Conservation (phyloP, 768 basidiomycete species). For the Mycena amicta region DNA sequence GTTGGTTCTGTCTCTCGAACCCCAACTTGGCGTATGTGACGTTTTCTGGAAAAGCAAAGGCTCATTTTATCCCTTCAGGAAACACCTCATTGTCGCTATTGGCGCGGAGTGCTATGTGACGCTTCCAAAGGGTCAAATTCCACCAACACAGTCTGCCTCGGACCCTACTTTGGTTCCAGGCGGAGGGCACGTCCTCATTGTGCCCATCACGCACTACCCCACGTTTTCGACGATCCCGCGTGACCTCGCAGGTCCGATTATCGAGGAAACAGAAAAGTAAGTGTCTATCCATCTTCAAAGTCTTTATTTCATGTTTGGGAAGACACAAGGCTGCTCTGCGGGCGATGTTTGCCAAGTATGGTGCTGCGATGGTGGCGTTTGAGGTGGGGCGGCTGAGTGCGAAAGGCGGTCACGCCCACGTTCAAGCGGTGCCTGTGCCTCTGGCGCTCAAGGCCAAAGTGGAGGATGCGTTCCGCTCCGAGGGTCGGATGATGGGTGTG, state of each 20-base stretch:
- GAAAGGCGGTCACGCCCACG: slow-evolving; percentile 92
- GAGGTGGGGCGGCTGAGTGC: slow-evolving; percentile 84
- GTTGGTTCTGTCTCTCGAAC: slow-evolving; percentile 98
- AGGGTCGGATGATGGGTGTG: slow-evolving; percentile 66
- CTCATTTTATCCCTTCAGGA: slow-evolving; percentile 32
- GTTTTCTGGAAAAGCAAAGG: background rate
- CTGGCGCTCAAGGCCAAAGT: slow-evolving; percentile 60
- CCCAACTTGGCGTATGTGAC: slow-evolving; percentile 78
- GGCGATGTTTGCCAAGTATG: slow-evolving; percentile 70
- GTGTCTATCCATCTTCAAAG: slow-evolving; percentile 16
- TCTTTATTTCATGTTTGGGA: background rate
- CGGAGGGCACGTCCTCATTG: slow-evolving; percentile 93
- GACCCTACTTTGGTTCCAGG: slow-evolving; percentile 73
- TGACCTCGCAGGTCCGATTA: slow-evolving; percentile 73
- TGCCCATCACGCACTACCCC: slow-evolving; percentile 92
- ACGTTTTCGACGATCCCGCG: slow-evolving; percentile 82
- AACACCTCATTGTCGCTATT: slow-evolving; percentile 94
- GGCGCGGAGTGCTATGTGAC: slow-evolving; percentile 94
- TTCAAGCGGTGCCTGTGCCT: slow-evolving; percentile 85
- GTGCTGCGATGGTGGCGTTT: slow-evolving; percentile 73
- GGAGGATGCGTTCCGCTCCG: slow-evolving; percentile 70
- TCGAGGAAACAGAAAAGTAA: slow-evolving; percentile 82
- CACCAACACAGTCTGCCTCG: slow-evolving; percentile 69
- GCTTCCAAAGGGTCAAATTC: slow-evolving; percentile 93
- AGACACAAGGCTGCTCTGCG: slow-evolving; percentile 82